Evolutionary conservation across 441 rosid genomes (phyloP).

Genomic region (Cnidoscolus chayamansa): DNA sequence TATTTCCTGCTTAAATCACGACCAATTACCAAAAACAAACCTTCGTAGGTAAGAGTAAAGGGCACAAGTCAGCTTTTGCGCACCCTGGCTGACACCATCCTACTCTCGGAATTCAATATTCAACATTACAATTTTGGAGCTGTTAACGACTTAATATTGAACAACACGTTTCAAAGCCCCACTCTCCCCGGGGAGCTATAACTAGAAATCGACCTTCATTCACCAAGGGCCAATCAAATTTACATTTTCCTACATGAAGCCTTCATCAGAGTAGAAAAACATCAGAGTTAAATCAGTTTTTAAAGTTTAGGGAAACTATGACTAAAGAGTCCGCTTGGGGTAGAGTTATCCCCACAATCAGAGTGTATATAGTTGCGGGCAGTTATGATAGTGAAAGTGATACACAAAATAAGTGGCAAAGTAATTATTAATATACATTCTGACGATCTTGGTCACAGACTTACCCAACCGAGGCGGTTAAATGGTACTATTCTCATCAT

Average conservation of each 20-base stretch:
- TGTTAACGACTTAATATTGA: no score
- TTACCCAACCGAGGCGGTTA: not conserved
- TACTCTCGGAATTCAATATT: not conserved
- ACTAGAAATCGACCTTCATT: not conserved
- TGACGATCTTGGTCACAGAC: conserved; percentile 3
- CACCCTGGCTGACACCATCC: not conserved
- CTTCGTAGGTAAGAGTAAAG: not conserved
- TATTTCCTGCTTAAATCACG: not conserved
- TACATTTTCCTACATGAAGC: not conserved
- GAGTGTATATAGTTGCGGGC: no score
- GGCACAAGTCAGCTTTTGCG: conserved; percentile 7
- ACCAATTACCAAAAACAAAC: conserved; percentile 9
- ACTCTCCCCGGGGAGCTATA: no score
- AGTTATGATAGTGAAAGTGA: not conserved
- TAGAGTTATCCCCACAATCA: no score
- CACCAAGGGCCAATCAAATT: not conserved
- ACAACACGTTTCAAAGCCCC: not conserved
- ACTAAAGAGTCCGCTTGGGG: no score
- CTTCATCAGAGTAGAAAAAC: not conserved
- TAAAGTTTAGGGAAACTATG: no score
- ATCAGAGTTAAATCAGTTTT: no score
- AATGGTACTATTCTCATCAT: conserved; percentile 7
- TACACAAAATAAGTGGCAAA: no score
- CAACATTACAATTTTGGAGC: not conserved
- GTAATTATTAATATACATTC: not conserved